Conservation (phyloP, 352 stramenopile genomes). For the Phytophthora constricta region DNA sequence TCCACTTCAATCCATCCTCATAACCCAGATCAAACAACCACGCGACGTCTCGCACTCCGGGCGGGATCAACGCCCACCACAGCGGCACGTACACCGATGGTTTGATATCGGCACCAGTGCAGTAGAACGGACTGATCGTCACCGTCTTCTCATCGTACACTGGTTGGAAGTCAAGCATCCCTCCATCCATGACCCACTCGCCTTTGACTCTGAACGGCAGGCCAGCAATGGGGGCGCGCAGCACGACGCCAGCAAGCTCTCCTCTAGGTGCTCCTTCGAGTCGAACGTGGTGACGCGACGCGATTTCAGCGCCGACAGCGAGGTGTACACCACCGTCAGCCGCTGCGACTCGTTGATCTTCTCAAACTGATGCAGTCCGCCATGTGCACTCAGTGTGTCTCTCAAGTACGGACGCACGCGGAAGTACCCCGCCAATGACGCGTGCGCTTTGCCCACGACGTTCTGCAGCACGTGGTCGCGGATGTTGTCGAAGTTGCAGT, state of each 20-base stretch:
- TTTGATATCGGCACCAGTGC: slow-evolving; percentile 88
- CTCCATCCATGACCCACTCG: slow-evolving; percentile 90
- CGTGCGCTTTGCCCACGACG: slow-evolving; percentile 63
- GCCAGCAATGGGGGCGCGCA: slow-evolving; percentile 81
- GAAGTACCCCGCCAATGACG: slow-evolving; percentile 60
- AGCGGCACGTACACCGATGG: slow-evolving; percentile 90
- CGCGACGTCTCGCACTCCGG: slow-evolving; percentile 67
- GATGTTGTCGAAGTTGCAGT: slow-evolving; percentile 78
- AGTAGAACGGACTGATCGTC: slow-evolving; percentile 89
- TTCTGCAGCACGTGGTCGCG: slow-evolving; percentile 64
- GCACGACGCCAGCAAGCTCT: slow-evolving; percentile 80
- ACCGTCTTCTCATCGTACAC: slow-evolving; percentile 75
- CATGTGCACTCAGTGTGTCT: slow-evolving; percentile 46
- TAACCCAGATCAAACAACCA: slow-evolving; percentile 91
- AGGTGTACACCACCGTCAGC: slow-evolving; percentile 77
- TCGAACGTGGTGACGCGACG: slow-evolving; percentile 73
- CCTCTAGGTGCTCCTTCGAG: slow-evolving; percentile 64
- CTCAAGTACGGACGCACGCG: slow-evolving; percentile 71
- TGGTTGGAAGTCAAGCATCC: slow-evolving; percentile 85
- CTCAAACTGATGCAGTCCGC: slow-evolving; percentile 52
- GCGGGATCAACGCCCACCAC: slow-evolving; percentile 86
- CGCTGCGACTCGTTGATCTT: slow-evolving; percentile 55
- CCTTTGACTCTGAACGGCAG: slow-evolving; percentile 83
- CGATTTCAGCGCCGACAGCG: slow-evolving; percentile 72
- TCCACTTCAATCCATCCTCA: slow-evolving; percentile 77